phyloP scores from a whole-genome alignment of 208 protist genomes.

The Tetramitus jugosus region DNA sequence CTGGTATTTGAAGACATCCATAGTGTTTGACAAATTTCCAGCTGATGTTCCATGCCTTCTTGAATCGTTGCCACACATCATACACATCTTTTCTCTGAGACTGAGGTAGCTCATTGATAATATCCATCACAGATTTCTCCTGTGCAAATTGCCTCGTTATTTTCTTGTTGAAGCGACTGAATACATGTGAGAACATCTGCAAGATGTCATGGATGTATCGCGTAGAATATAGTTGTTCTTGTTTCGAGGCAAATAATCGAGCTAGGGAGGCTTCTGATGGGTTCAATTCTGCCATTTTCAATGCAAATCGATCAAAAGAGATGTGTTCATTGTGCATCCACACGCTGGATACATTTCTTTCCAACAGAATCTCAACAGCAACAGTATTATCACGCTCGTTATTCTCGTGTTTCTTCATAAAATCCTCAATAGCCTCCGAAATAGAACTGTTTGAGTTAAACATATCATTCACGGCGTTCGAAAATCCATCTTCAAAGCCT shows the following conservation, averaged over 20 bases:
- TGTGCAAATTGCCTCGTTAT: neutral
- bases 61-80: neutral
- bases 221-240: neutral
- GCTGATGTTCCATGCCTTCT: neutral
- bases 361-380: no score
- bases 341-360: neutral
- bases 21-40: neutral
- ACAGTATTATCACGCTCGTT: no score
- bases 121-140: neutral
- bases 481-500: no score
- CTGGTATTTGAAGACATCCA: constrained; percentile 8
- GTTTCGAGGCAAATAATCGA: neutral
- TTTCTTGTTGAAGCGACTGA: neutral
- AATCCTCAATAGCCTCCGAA: no score
- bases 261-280: neutral
- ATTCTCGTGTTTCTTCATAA: no score
- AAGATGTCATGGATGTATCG: constrained; percentile 2
- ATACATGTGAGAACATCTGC: neutral
- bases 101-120: neutral
- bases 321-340: neutral
- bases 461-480: no score
- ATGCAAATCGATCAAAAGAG: neutral
- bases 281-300: neutral
- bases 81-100: neutral
- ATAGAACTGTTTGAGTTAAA: no score